Percentiles rank a stretch among this genome's conserved stretches.
Evolutionary conservation across 768 basidiomycete species (phyloP).

Genomic region (Lentinula guzmanii): DNA sequence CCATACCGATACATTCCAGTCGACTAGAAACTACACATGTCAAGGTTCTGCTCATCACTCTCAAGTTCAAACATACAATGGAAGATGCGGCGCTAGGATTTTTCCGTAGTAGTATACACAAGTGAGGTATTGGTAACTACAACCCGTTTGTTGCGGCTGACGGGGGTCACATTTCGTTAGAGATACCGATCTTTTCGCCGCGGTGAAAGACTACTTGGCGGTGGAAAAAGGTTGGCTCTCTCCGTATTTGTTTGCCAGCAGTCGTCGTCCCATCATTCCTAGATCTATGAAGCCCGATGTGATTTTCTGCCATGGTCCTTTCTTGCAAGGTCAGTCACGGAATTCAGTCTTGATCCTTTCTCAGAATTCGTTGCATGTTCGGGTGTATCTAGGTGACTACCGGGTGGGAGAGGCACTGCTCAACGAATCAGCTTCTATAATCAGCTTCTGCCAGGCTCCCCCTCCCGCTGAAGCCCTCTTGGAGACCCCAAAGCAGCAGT

Average conservation of each 20-base stretch:
- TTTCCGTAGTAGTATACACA: slow-evolving; percentile 54
- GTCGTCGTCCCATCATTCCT: slow-evolving; percentile 53
- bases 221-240: slow-evolving; percentile 67
- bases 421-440: slow-evolving; percentile 48
- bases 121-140: slow-evolving; percentile 24
- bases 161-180: slow-evolving; percentile 18
- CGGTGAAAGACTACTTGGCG: slow-evolving; percentile 57
- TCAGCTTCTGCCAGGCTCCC: slow-evolving; percentile 34
- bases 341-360: neutral
- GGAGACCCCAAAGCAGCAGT: neutral
- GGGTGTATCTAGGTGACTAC: slow-evolving; percentile 46
- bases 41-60: slow-evolving; percentile 52
- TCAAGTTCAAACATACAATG: slow-evolving; percentile 50
- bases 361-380: neutral
- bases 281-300: slow-evolving; percentile 61
- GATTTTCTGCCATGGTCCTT: slow-evolving; percentile 60
- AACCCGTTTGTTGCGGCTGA: neutral
- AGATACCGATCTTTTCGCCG: slow-evolving; percentile 52
- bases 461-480: slow-evolving; percentile 12
- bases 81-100: slow-evolving; percentile 57
- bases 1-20: slow-evolving; percentile 47
- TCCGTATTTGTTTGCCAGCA: slow-evolving; percentile 59
- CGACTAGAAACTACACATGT: slow-evolving; percentile 51
- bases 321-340: slow-evolving; percentile 38
- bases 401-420: slow-evolving; percentile 51